These are phyloP conservation scores for Penicillium salamii DNA, from an alignment of 495 filamentous ascomycete species.

Conservation along the genomic window DNA sequence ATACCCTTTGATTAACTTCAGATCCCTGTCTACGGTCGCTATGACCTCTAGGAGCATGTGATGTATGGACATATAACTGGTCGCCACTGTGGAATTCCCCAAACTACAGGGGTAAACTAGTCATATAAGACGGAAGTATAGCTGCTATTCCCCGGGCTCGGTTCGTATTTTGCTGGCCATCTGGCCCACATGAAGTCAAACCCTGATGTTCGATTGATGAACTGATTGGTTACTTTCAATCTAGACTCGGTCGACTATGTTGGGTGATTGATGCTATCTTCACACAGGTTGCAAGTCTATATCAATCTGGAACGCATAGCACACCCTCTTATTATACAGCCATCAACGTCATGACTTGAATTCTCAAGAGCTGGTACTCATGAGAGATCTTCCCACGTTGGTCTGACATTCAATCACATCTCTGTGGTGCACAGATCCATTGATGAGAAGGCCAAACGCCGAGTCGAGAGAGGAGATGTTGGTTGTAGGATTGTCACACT, in stretches of 20 bases:
- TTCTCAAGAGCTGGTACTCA: conserved; percentile 3
- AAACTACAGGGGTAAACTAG: background rate
- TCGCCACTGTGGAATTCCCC: background rate
- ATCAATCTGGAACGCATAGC: background rate
- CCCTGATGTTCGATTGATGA: background rate
- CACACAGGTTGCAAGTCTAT: background rate
- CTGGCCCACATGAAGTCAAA: background rate
- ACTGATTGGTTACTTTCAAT: background rate
- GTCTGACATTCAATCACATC: background rate
- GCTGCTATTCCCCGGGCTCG: background rate
- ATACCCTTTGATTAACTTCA: background rate
- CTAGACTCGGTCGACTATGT: background rate
- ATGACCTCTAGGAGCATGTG: background rate
- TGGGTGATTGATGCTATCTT: background rate
- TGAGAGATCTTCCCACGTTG: conserved; percentile 8
- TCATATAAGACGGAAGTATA: background rate
- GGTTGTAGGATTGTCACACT: conserved; percentile 14
- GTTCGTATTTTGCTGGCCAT: background rate
- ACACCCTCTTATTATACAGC: conserved; percentile 11
- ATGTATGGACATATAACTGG: background rate
- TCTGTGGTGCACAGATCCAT: background rate
- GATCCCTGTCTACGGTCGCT: background rate
- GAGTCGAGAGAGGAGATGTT: conserved; percentile 12
- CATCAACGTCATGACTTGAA: conserved; percentile 1
- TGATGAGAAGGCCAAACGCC: conserved; percentile 1